Evolutionary conservation across 441 rosid species (phyloP).

Genomic region (Jatropha multifida): DNA sequence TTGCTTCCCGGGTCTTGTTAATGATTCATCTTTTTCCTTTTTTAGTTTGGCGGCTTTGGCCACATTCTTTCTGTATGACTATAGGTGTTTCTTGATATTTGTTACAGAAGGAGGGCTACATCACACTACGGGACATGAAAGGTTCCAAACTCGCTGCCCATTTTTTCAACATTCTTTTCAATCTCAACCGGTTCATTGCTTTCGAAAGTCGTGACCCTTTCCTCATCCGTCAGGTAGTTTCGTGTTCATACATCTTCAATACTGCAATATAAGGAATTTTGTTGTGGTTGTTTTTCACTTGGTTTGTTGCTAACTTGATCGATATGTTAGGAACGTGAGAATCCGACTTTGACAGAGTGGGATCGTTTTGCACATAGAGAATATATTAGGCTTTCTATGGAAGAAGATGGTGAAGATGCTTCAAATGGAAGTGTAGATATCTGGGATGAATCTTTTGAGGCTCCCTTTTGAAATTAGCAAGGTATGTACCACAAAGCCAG

Average conservation of each 20-base stretch:
- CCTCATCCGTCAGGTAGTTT: slow-evolving; percentile 85
- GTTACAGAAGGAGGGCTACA: slow-evolving; percentile 57
- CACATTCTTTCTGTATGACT: background rate
- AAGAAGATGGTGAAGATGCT: slow-evolving; percentile 93
- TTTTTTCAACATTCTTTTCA: slow-evolving; percentile 88
- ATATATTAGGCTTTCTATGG: slow-evolving; percentile 93
- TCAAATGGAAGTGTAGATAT: slow-evolving; percentile 94
- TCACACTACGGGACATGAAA: slow-evolving; percentile 69
- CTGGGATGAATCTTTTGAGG: slow-evolving; percentile 94
- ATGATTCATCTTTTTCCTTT: background rate
- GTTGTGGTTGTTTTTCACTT: background rate
- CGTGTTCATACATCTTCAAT: background rate
- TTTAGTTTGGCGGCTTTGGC: background rate
- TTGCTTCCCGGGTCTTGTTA: slow-evolving; percentile 23
- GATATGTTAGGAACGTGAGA: slow-evolving; percentile 71
- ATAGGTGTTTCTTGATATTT: background rate
- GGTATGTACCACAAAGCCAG: slow-evolving; percentile 25
- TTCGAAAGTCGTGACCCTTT: slow-evolving; percentile 92
- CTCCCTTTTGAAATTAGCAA: slow-evolving; percentile 57
- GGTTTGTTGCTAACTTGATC: slow-evolving; percentile 6
- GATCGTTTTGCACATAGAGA: slow-evolving; percentile 98
- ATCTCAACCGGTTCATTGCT: slow-evolving; percentile 91
- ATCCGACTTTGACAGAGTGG: slow-evolving; percentile 97
- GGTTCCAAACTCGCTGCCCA: slow-evolving; percentile 80
- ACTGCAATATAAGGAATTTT: slow-evolving; percentile 1